Evolutionary conservation across 371 early-diverging fungal genomes (phyloP).

Genomic region (Saksenaea oblongispora): DNA sequence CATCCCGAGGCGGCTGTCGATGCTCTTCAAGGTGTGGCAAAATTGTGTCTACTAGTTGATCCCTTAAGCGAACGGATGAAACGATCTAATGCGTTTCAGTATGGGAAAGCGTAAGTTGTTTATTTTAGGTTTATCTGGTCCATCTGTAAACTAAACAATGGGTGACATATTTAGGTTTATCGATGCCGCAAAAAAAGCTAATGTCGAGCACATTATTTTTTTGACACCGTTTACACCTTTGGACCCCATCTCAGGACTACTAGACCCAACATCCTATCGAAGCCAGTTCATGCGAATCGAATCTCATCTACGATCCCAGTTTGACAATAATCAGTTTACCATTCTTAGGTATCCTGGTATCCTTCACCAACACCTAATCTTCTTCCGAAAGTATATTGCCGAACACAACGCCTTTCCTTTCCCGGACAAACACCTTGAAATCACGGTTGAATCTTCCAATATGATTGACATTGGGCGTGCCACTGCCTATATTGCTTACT

Average conservation of each 20-base stretch:
- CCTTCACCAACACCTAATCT: conserved; percentile 46
- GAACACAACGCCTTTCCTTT: conserved; percentile 51
- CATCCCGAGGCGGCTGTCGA: conserved; percentile 34
- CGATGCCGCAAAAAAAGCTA: conserved; percentile 48
- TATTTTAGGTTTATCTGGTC: background rate
- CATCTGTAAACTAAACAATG: background rate
- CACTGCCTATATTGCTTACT: conserved; percentile 42
- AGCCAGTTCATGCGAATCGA: conserved; percentile 49
- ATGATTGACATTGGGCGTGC: conserved; percentile 51
- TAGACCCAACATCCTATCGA: conserved; percentile 30
- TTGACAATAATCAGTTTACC: conserved; percentile 36
- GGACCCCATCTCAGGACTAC: conserved; percentile 24
- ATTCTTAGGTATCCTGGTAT: conserved; percentile 53
- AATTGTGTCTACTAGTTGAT: conserved; percentile 46
- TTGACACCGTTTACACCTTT: conserved; percentile 46
- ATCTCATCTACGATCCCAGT: conserved; percentile 36
- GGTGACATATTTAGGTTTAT: conserved; percentile 30
- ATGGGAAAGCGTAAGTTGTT: conserved; percentile 45
- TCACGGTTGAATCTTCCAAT: conserved; percentile 47
- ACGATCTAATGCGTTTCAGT: conserved; percentile 39
- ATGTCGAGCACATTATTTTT: conserved; percentile 49
- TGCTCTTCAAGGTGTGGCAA: conserved; percentile 41
- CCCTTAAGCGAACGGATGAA: conserved; percentile 49
- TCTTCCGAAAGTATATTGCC: conserved; percentile 49
- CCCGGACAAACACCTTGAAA: conserved; percentile 37